Evolutionary conservation across 2,329 filamentous ascomycete species (phyloP), one percentile per base, ranked within the genome.

Genomic region (Aspergillus sp.): DNA sequence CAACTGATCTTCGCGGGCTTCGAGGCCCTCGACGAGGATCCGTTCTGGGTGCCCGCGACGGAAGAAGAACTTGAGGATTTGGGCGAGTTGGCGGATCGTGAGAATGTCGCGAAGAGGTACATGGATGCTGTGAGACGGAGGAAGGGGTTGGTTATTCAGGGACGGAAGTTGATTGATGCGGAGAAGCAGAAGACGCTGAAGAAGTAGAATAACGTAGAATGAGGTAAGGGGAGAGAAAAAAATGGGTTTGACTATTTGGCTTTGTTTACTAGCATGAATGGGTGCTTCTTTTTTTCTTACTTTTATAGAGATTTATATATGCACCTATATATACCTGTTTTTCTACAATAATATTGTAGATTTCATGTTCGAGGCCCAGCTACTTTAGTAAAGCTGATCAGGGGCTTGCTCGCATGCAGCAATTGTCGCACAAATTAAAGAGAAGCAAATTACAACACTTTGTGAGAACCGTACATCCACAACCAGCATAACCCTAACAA

Each of bases 61-160:
- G 95, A 98, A 73, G 95, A 98, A 74, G 92, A 99, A 71, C 78
- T 99, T 54, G 95, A 99, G 82, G 95, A 99, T 80, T 79, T 99
- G 61, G 95, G 95, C 26, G 94, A 98, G 81, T 81, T 94, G 73
- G 95, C 91, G 4, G 95, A 99, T 78, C 86, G 86, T 71, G 95
- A 98, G 82, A 98, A 97, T 77, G 91, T 98, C 54, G 95, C 95
- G 24, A 96, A 96, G 85, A 81, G 90, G 72, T 98, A 98, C 81
- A 93, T 99, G 85, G 95, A 99, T 78, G 82, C 85, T 42, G 94
- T 99, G 46, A 82, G 95, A 71, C 84, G 82, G 73, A 84, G 92
- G 76, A 99, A 99, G 85, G 95, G 95, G 0, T 71, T 99, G 76
- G 78, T 96, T 67, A 89, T 99, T 3, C 87, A 89, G 79, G 90